These are phyloP conservation scores for Pseudoturritis turrita DNA, from an alignment of 345 rosid species.

Conservation along the genomic window DNA sequence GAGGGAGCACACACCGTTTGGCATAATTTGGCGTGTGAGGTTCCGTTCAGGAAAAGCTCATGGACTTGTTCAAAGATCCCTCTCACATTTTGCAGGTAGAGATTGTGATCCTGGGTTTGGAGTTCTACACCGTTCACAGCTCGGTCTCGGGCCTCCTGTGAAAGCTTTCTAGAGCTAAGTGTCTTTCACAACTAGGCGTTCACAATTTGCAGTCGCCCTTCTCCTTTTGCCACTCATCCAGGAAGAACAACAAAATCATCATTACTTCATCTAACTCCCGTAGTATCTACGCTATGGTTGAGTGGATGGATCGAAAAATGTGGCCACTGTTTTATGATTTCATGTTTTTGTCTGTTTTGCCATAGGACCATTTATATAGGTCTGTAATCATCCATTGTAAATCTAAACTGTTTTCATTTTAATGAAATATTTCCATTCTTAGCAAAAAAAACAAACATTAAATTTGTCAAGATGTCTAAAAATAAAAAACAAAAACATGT, in stretches of 20 bases:
- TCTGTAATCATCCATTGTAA: too few species aligned
- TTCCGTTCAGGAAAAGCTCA: too few species aligned
- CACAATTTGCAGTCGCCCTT: neutral
- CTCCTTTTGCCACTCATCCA: neutral
- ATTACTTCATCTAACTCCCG: neutral
- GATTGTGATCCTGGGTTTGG: too few species aligned
- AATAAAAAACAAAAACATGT: too few species aligned
- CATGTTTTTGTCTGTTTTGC: neutral
- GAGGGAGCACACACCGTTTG: too few species aligned
- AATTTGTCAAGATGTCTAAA: too few species aligned
- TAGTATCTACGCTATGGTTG: neutral
- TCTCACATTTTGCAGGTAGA: too few species aligned
- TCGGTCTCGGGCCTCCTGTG: too few species aligned
- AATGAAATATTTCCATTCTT: neutral
- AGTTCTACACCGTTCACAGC: neutral
- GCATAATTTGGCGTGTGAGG: too few species aligned
- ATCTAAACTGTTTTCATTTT: neutral
- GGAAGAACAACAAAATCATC: neutral
- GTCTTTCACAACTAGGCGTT: neutral
- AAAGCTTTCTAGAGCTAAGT: too few species aligned
- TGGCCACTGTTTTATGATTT: neutral
- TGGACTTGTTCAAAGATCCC: too few species aligned
- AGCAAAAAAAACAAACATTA: neutral
- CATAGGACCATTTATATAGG: neutral
- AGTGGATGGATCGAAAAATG: neutral